Conservation (phyloP, 495 filamentous ascomycete species). For the Trichocladium antarcticum region DNA sequence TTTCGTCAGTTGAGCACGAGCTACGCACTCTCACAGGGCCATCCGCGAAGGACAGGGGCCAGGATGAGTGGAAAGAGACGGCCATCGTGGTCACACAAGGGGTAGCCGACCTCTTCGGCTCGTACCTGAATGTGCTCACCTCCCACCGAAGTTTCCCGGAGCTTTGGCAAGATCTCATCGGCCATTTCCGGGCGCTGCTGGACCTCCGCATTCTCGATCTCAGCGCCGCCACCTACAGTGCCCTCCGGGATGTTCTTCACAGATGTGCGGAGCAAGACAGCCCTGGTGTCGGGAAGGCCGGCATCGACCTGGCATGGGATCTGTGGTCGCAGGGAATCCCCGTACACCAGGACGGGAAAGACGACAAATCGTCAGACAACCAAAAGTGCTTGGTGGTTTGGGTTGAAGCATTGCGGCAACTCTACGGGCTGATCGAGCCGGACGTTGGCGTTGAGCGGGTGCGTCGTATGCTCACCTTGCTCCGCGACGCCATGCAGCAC, state of each 20-base stretch:
- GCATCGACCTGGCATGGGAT: slow-evolving; percentile 55
- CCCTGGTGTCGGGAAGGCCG: slow-evolving; percentile 44
- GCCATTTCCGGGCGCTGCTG: slow-evolving; percentile 50
- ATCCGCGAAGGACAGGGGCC: slow-evolving; percentile 30
- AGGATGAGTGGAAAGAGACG: slow-evolving; percentile 60
- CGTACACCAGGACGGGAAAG: slow-evolving; percentile 30
- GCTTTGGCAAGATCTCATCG: slow-evolving; percentile 60
- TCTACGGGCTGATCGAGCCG: slow-evolving; percentile 67
- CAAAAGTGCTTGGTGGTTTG: slow-evolving; percentile 73
- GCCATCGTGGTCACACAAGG: slow-evolving; percentile 62
- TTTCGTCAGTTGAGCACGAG: slow-evolving; percentile 45
- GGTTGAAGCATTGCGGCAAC: slow-evolving; percentile 59
- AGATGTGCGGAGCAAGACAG: slow-evolving; percentile 37
- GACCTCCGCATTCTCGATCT: slow-evolving; percentile 53
- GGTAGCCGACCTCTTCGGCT: slow-evolving; percentile 53
- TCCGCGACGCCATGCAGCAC: slow-evolving; percentile 43
- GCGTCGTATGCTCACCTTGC: slow-evolving; percentile 49
- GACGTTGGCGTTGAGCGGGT: slow-evolving; percentile 51
- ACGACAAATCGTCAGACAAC: slow-evolving; percentile 47
- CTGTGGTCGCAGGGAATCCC: slow-evolving; percentile 60
- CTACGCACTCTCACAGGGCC: slow-evolving; percentile 23
- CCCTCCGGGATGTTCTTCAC: slow-evolving; percentile 54
- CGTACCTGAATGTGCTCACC: slow-evolving; percentile 52
- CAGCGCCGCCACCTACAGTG: slow-evolving; percentile 59
- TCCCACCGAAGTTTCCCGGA: slow-evolving; percentile 45